Base-by-base conservation (phyloP, 148 eudicot species). In the Fagopyrum tataricum region DNA sequence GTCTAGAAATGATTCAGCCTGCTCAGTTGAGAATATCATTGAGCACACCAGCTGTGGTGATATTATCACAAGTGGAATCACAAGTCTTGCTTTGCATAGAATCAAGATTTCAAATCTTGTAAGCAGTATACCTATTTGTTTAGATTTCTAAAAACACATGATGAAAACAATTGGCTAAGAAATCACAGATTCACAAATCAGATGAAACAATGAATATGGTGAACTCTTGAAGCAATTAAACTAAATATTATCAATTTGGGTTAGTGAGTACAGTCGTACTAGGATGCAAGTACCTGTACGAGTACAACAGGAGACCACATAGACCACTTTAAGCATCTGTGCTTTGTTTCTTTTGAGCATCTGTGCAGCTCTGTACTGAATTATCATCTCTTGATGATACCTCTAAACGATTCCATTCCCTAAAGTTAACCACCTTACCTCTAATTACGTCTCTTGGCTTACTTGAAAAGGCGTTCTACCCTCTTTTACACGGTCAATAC, bases 231-330 rank as follows among this genome's bases (percentile, higher is more conserved):
- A 46, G 37, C 37, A 31, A 31, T 31, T 1, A 3, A 31, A 31
- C 37, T 31, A 52, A 6, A 17, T 17, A 17, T 8, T 4, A 52
- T 52, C 17, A 5, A 0, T 64, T 13, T 31, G 9, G 69, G 44
- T 13, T 24, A 9, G 66, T 64, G 9, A 14, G 43, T 39, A 64
- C 69, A 31, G 43, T 14, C 37, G 41, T 31, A 64, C 66, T 59
- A 59, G 39, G 66, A 59, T 59, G 66, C 66, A 59, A 59, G 66
- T 59, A 59, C 66, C 39, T 59, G 26, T 55, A 6, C 21, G 3
- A 55, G 26, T 26, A 55, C 7, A 55, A 55, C 9, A 55, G 8
- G 61, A 55, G 7, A 55, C 61, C 61, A 55, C 26, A 21, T 20
- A 6, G 8, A 5, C 10, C 18, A 17, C 67, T 59, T 24, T 59